Evolutionary conservation across 257 asterid species (phyloP).

Genomic region (Thymus quinquecostatus): DNA sequence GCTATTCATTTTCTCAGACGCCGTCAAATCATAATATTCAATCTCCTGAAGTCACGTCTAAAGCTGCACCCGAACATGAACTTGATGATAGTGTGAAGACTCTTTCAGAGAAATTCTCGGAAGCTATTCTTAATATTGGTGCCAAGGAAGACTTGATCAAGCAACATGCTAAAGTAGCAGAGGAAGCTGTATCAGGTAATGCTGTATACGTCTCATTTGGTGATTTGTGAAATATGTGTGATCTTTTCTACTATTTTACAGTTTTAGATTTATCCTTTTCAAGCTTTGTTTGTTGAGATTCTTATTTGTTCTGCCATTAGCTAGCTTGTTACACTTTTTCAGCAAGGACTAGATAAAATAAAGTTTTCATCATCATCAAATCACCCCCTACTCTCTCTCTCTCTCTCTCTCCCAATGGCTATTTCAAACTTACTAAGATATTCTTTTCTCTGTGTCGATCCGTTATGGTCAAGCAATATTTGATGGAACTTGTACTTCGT

Average conservation of each 20-base stretch:
- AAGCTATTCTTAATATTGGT: constrained; percentile 67
- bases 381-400: background rate
- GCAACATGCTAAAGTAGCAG: constrained; percentile 95
- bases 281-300: background rate
- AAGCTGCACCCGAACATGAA: constrained; percentile 57
- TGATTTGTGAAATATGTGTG: background rate
- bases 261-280: background rate
- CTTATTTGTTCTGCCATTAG: no score
- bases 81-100: constrained; percentile 48
- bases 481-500: background rate
- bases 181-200: constrained; percentile 96
- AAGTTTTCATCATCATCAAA: background rate
- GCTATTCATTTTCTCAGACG: constrained; percentile 45
- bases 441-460: no score
- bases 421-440: no score
- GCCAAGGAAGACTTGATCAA: constrained; percentile 85
- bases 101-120: constrained; percentile 68
- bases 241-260: background rate
- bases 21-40: constrained; percentile 51
- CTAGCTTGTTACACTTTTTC: background rate
- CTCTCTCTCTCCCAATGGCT: no score
- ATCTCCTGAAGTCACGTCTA: constrained; percentile 86
- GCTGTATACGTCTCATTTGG: background rate
- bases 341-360: background rate
- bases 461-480: no score